A percentile compares a stretch with the other conserved stretches of the same genome.
These are phyloP conservation scores for Botryococcus braunii DNA, from an alignment of 163 green algal genomes.

Conservation along the genomic window DNA sequence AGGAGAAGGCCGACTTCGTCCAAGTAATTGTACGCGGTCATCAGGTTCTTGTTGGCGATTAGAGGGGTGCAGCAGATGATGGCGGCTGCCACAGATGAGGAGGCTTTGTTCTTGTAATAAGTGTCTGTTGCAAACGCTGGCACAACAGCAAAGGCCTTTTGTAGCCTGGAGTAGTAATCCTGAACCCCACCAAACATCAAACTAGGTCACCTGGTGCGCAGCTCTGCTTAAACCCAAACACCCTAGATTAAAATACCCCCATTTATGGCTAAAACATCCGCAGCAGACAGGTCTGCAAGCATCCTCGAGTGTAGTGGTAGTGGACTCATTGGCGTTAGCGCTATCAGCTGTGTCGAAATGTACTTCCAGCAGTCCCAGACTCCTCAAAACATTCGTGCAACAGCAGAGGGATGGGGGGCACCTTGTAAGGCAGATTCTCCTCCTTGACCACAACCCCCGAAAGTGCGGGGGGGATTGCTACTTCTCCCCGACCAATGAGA, in stretches of 20 bases:
- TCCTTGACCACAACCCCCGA: conserved; percentile 1
- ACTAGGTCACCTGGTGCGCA: no score
- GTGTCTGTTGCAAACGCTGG: conserved; percentile 27
- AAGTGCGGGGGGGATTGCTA: background rate
- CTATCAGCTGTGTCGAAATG: no score
- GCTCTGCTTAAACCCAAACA: no score
- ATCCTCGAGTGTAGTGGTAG: no score
- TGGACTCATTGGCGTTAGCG: no score
- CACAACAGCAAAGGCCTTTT: conserved; percentile 26
- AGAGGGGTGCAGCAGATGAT: conserved; percentile 21
- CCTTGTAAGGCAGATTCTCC: background rate
- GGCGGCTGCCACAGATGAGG: conserved; percentile 20
- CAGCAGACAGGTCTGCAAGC: no score
- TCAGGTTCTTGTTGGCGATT: conserved; percentile 5
- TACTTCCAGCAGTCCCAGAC: no score
- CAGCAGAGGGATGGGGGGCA: no score
- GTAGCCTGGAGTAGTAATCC: conserved; percentile 33
- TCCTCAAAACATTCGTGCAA: no score
- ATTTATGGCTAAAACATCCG: no score
- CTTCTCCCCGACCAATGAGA: conserved; percentile 3
- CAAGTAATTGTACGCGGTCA: conserved; percentile 12
- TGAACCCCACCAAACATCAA: conserved; percentile 3
- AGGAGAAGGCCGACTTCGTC: no score
- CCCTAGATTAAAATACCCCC: no score
- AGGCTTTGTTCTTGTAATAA: conserved; percentile 32